Conservation (phyloP, 805 yeast species). For the Cyberlindnera amylophila region DNA sequence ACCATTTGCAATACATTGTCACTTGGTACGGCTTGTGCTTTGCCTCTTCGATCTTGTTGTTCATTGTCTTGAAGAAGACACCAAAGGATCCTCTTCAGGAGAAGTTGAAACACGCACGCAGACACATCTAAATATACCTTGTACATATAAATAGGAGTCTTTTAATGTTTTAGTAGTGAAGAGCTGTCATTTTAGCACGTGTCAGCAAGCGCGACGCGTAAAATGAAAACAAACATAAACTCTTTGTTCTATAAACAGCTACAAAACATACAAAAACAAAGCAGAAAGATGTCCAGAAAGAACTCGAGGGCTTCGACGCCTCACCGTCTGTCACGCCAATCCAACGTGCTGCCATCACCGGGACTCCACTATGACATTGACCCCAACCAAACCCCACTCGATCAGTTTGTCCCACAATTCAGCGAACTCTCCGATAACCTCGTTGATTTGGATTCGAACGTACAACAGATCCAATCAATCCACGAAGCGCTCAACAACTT, state of each 20-base stretch:
- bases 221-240: constrained; percentile 1
- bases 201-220: constrained; percentile 4
- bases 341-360: constrained; percentile 37
- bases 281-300: constrained; percentile 19
- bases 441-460: constrained; percentile 53
- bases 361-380: constrained; percentile 43
- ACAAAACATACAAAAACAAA: neutral
- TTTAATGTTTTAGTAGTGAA: neutral
- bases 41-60: constrained; percentile 65
- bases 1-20: constrained; percentile 85
- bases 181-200: constrained; percentile 6
- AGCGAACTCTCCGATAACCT: constrained; percentile 45
- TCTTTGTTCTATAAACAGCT: neutral
- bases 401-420: constrained; percentile 38
- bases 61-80: constrained; percentile 45
- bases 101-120: constrained; percentile 47
- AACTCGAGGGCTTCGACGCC: constrained; percentile 30
- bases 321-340: constrained; percentile 38
- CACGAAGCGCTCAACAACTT: constrained; percentile 62
- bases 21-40: constrained; percentile 93
- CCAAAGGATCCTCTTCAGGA: constrained; percentile 39
- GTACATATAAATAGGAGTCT: no score
- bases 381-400: constrained; percentile 38
- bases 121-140: constrained; percentile 29
- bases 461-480: constrained; percentile 51